Conservation (phyloP, 1,284 basidiomycete genomes). For the Pseudozyma tsukubaensis region DNA sequence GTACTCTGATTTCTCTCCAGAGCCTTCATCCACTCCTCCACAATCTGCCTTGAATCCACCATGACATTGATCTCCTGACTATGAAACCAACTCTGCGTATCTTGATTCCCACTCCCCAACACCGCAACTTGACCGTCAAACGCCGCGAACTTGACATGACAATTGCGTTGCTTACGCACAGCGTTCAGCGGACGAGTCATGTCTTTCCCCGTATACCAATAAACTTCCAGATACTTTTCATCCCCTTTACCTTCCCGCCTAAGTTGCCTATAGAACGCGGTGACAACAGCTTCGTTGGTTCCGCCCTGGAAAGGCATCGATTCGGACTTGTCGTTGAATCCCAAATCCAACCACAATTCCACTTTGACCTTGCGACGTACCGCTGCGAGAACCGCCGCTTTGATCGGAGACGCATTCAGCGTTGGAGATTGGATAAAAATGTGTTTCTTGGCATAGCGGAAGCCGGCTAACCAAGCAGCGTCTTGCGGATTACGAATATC, state of each 20-base stretch:
- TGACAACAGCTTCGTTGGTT: slow-evolving; percentile 81
- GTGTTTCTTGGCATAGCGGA: slow-evolving; percentile 76
- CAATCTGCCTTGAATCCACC: slow-evolving; percentile 76
- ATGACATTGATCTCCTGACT: slow-evolving; percentile 82
- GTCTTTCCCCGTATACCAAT: slow-evolving; percentile 77
- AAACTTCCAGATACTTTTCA: slow-evolving; percentile 75
- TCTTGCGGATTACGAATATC: slow-evolving; percentile 78
- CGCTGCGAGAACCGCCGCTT: slow-evolving; percentile 77
- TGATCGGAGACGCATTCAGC: slow-evolving; percentile 78
- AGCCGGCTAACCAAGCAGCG: slow-evolving; percentile 79
- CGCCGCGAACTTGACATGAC: slow-evolving; percentile 77
- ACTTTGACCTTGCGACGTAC: slow-evolving; percentile 76
- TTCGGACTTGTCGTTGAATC: slow-evolving; percentile 73
- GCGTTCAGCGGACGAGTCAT: slow-evolving; percentile 80
- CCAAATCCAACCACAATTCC: slow-evolving; percentile 69
- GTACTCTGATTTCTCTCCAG: slow-evolving; percentile 79
- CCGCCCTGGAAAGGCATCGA: slow-evolving; percentile 82
- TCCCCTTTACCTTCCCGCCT: slow-evolving; percentile 61
- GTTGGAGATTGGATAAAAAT: slow-evolving; percentile 79
- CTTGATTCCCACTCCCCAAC: slow-evolving; percentile 77
- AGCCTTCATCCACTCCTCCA: slow-evolving; percentile 76
- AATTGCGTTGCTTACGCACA: slow-evolving; percentile 79
- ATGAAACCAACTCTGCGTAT: slow-evolving; percentile 79
- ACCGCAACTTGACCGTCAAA: slow-evolving; percentile 80
- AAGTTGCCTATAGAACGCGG: slow-evolving; percentile 73